Evolutionary conservation across 140 eudicot genomes (phyloP).

Genomic region (Flaveria floridana): DNA sequence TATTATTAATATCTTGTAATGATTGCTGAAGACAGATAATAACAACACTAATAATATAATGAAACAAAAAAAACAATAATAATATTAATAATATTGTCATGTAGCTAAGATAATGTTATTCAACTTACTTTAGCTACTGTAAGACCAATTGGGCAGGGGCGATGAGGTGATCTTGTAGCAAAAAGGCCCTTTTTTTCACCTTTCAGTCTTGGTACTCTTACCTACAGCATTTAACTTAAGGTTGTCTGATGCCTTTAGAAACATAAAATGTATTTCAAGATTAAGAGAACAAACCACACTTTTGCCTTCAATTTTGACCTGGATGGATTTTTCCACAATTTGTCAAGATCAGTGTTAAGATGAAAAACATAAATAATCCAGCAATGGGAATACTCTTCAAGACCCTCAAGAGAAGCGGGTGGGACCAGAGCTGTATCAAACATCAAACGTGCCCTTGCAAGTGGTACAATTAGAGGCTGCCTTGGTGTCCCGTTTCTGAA

Average conservation of each 20-base stretch:
- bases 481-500: slow-evolving; percentile 93
- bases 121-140: slow-evolving; percentile 83
- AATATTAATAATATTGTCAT: background rate
- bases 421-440: slow-evolving; percentile 80
- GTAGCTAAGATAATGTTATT: background rate
- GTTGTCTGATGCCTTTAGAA: background rate
- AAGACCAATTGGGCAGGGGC: slow-evolving; percentile 94
- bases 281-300: slow-evolving; percentile 41
- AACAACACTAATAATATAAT: background rate
- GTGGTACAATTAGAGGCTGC: slow-evolving; percentile 92
- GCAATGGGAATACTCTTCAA: slow-evolving; percentile 84
- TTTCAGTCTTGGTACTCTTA: slow-evolving; percentile 82
- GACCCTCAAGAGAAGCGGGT: slow-evolving; percentile 91
- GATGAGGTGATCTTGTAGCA: slow-evolving; percentile 99
- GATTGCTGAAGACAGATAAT: background rate
- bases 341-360: slow-evolving; percentile 87
- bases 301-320: slow-evolving; percentile 87
- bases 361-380: slow-evolving; percentile 95
- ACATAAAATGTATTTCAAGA: background rate
- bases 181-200: slow-evolving; percentile 89
- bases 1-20: background rate
- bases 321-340: slow-evolving; percentile 86
- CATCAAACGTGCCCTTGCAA: slow-evolving; percentile 75
- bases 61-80: background rate
- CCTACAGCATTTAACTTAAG: slow-evolving; percentile 43